A percentile compares a stretch with the other conserved stretches of the same genome.
phyloP scores from a whole-genome alignment of 495 filamentous ascomycete species.

The Penicillium roqueforti region DNA sequence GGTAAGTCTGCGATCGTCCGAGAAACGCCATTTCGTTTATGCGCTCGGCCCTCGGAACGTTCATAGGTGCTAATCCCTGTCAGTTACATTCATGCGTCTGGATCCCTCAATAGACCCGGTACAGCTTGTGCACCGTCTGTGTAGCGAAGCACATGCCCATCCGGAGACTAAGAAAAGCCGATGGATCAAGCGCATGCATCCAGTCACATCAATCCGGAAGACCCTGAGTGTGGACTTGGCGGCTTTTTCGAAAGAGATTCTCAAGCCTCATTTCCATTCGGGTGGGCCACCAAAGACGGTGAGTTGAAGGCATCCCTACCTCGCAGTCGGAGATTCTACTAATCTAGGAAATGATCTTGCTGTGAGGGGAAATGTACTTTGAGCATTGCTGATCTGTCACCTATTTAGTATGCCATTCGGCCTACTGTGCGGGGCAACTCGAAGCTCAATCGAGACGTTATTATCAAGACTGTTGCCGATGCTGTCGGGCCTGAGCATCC shows the following conservation, averaged over 20 bases:
- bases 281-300: slow-evolving; percentile 48
- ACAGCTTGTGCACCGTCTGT: slow-evolving; percentile 70
- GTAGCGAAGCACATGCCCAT: slow-evolving; percentile 54
- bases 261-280: slow-evolving; percentile 68
- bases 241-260: slow-evolving; percentile 64
- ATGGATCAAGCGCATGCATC: slow-evolving; percentile 81
- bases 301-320: slow-evolving; percentile 12
- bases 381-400: slow-evolving; percentile 10
- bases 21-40: slow-evolving; percentile 7
- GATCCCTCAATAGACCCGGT: slow-evolving; percentile 74
- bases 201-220: slow-evolving; percentile 69
- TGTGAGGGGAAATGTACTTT: slow-evolving; percentile 1
- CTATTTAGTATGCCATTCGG: slow-evolving; percentile 81
- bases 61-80: slow-evolving; percentile 15
- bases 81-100: slow-evolving; percentile 42
- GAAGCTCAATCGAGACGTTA: slow-evolving; percentile 62
- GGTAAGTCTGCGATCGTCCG: slow-evolving; percentile 50
- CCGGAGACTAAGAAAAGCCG: slow-evolving; percentile 58
- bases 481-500: slow-evolving; percentile 65
- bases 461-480: slow-evolving; percentile 78
- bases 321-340: slow-evolving; percentile 1
- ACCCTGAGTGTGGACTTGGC: slow-evolving; percentile 72
- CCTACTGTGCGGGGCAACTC: slow-evolving; percentile 76
- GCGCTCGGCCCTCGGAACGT: slow-evolving; percentile 46
- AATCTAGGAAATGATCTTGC: not conserved